A percentile compares a stretch with the other conserved stretches of the same genome.
Evolutionary conservation across 225 moss, liverwort and hornwort species (phyloP).

Genomic region (Climacium dendroides): DNA sequence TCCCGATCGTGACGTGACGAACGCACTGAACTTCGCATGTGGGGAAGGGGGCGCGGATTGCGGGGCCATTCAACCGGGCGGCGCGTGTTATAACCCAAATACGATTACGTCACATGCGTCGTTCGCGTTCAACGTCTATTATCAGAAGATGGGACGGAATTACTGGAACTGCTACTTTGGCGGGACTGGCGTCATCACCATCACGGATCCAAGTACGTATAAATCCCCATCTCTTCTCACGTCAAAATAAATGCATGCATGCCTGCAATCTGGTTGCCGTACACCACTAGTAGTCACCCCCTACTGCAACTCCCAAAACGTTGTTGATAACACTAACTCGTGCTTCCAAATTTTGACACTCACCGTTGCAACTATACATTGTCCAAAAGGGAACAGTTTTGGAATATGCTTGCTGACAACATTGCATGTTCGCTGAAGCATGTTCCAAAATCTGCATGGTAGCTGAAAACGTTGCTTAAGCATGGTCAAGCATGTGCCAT

Average conservation of each 20-base stretch:
- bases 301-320: no score
- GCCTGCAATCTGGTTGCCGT: not conserved
- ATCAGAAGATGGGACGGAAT: slow-evolving; percentile 60
- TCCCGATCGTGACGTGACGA: slow-evolving; percentile 5
- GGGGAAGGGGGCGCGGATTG: slow-evolving; percentile 67
- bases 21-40: slow-evolving; percentile 66
- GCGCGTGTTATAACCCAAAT: slow-evolving; percentile 45
- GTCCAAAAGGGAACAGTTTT: not conserved
- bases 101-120: slow-evolving; percentile 64
- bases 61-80: slow-evolving; percentile 35
- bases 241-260: no score
- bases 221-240: not conserved
- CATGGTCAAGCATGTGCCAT: no score
- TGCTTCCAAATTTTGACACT: not conserved
- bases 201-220: slow-evolving; percentile 79
- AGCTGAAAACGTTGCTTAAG: not conserved
- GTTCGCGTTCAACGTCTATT: slow-evolving; percentile 62
- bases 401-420: not conserved
- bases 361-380: not conserved
- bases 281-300: not conserved
- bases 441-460: not conserved
- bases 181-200: slow-evolving; percentile 65
- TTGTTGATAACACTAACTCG: no score
- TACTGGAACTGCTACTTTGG: slow-evolving; percentile 94
- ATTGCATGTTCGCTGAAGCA: not conserved